Conservation (phyloP, 2,329 filamentous ascomycete species). For the Diaporthe ampelina region DNA sequence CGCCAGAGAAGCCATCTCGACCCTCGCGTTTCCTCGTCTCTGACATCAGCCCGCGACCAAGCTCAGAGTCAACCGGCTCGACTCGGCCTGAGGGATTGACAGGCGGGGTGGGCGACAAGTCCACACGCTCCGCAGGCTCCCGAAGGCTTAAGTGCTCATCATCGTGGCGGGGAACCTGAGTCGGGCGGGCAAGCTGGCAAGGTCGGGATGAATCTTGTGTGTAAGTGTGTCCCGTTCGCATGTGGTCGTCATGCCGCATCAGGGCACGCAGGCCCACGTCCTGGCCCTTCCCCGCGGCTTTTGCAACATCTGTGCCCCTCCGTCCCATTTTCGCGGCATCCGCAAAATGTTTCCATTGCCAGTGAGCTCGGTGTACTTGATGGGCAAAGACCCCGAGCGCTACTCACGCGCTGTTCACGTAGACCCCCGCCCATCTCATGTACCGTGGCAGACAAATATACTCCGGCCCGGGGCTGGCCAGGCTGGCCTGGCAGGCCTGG, state of each 20-base stretch:
- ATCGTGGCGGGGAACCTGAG: slow-evolving; percentile 16
- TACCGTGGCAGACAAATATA: not conserved
- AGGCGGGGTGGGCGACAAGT: slow-evolving; percentile 9
- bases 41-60: slow-evolving; percentile 28
- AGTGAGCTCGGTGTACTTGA: slow-evolving; percentile 18
- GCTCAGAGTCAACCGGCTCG: slow-evolving; percentile 14
- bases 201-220: slow-evolving; percentile 25
- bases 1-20: not conserved
- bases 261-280: not conserved
- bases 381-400: not conserved
- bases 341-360: not conserved
- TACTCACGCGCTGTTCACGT: not conserved
- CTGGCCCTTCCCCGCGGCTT: not conserved
- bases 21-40: not conserved
- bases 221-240: not conserved
- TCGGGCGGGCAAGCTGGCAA: not conserved
- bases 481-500: not conserved
- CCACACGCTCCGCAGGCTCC: slow-evolving; percentile 10
- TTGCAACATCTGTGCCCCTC: slow-evolving; percentile 29
- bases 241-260: slow-evolving; percentile 15
- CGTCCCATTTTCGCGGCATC: slow-evolving; percentile 23
- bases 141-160: slow-evolving; percentile 9
- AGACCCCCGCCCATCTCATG: slow-evolving; percentile 8
- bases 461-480: slow-evolving; percentile 25
- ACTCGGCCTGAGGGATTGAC: slow-evolving; percentile 2